These are phyloP conservation scores for Nicotiana rustica DNA, from an alignment of 305 asterid genomes.

Conservation along the genomic window DNA sequence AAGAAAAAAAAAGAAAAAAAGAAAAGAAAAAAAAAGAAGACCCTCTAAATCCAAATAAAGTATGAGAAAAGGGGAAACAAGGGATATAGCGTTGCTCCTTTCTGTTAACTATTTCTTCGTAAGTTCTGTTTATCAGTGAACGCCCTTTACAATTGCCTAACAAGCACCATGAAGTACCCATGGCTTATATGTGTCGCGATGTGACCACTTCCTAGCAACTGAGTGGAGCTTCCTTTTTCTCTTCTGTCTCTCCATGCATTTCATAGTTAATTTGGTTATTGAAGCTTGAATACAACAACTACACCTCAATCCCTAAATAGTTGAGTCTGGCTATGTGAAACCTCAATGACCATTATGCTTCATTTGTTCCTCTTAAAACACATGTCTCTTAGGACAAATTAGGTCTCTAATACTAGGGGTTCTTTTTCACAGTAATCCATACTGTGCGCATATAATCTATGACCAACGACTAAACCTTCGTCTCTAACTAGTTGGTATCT, in stretches of 20 bases:
- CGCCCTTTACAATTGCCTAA: too few relatives aligned
- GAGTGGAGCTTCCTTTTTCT: not conserved
- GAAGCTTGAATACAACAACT: constrained; percentile 21
- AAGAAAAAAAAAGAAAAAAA: too few relatives aligned
- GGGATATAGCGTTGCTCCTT: not conserved
- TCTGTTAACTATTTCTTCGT: too few relatives aligned
- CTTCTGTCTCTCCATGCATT: not conserved
- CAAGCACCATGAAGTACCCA: too few relatives aligned
- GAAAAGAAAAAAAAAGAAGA: too few relatives aligned
- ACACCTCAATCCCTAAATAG: not conserved
- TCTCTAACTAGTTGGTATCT: not conserved
- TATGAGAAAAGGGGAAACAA: not conserved
- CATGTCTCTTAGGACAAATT: constrained; percentile 13
- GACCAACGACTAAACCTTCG: not conserved
- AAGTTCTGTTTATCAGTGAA: too few relatives aligned
- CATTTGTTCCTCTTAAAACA: not conserved
- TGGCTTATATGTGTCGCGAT: not conserved
- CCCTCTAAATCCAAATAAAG: not conserved
- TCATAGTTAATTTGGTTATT: constrained; percentile 20
- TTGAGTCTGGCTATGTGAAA: not conserved
- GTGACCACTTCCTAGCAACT: not conserved
- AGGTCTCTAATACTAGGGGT: not conserved
- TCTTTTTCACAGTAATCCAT: not conserved
- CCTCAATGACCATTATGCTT: constrained; percentile 23
- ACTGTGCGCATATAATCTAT: not conserved